A percentile compares a stretch with the other conserved stretches of the same genome.
phyloP scores from a whole-genome alignment of 2,329 filamentous ascomycete species.

The Ophiognomonia clavigignenti-juglandacearum region DNA sequence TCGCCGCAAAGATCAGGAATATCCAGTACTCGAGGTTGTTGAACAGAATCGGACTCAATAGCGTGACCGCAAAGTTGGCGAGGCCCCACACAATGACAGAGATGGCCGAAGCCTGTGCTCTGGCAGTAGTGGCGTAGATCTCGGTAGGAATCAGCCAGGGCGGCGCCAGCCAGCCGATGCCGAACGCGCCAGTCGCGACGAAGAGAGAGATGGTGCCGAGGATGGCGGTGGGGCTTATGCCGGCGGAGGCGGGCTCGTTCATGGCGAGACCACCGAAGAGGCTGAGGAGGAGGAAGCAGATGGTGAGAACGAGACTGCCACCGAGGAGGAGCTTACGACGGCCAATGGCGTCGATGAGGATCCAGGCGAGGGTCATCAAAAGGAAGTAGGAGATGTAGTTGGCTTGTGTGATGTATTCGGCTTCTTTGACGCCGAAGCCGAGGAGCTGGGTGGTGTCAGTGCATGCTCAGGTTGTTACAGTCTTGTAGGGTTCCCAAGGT shows the following conservation, averaged over 20 bases:
- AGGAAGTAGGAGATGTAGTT: slow-evolving; percentile 59
- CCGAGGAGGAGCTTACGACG: slow-evolving; percentile 48
- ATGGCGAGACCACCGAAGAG: slow-evolving; percentile 45
- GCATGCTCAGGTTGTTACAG: neutral
- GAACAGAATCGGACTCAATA: slow-evolving; percentile 19
- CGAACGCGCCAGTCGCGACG: slow-evolving; percentile 55
- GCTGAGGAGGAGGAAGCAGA: slow-evolving; percentile 45
- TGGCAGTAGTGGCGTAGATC: slow-evolving; percentile 49
- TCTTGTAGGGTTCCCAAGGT: neutral
- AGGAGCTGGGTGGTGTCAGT: slow-evolving; percentile 44
- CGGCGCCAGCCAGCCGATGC: slow-evolving; percentile 55
- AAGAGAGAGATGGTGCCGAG: slow-evolving; percentile 48
- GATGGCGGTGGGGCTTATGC: slow-evolving; percentile 37
- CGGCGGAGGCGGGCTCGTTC: slow-evolving; percentile 26
- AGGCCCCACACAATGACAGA: slow-evolving; percentile 52
- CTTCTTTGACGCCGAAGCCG: slow-evolving; percentile 43
- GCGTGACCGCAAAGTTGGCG: slow-evolving; percentile 43
- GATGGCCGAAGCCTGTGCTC: slow-evolving; percentile 50
- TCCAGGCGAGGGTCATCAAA: slow-evolving; percentile 58
- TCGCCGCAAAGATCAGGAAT: slow-evolving; percentile 50
- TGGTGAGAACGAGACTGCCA: slow-evolving; percentile 42
- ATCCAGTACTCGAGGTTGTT: slow-evolving; percentile 56
- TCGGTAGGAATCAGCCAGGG: slow-evolving; percentile 57
- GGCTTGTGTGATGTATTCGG: slow-evolving; percentile 53
- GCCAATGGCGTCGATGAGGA: slow-evolving; percentile 51